Evolutionary conservation across 441 rosid genomes (phyloP).

Genomic region (Rhodomyrtus psidioides): DNA sequence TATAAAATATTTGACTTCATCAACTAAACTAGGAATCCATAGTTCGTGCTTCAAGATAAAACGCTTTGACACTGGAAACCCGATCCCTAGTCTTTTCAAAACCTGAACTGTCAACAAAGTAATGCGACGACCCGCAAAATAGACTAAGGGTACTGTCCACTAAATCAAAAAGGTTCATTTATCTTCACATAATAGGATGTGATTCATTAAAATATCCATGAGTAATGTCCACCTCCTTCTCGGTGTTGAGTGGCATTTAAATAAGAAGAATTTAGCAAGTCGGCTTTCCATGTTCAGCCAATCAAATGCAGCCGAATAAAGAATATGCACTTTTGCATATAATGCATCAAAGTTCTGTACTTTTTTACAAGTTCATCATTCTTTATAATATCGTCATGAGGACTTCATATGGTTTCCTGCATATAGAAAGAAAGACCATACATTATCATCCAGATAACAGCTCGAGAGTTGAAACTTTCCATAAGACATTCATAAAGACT

Average conservation of each 20-base stretch:
- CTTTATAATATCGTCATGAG: neutral
- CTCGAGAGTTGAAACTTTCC: neutral
- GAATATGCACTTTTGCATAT: neutral
- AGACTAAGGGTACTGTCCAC: conserved; percentile 3
- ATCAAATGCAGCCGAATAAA: neutral
- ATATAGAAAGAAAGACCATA: neutral
- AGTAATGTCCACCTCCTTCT: neutral
- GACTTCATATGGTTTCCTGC: neutral
- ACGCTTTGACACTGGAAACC: neutral
- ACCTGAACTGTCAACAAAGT: neutral
- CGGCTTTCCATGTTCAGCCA: neutral
- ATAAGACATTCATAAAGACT: neutral
- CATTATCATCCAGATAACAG: neutral
- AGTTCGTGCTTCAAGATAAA: neutral
- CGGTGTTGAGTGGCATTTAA: neutral
- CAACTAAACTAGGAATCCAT: neutral
- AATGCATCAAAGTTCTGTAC: neutral
- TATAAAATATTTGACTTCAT: conserved; percentile 3
- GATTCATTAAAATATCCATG: neutral
- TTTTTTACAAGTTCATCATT: neutral
- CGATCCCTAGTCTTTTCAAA: neutral
- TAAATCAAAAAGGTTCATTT: neutral
- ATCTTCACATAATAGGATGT: neutral
- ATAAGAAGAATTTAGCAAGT: neutral
- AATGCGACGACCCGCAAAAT: neutral